Evolutionary conservation across 768 basidiomycete genomes (phyloP).

Genomic region (Mycena olivaceomarginata): DNA sequence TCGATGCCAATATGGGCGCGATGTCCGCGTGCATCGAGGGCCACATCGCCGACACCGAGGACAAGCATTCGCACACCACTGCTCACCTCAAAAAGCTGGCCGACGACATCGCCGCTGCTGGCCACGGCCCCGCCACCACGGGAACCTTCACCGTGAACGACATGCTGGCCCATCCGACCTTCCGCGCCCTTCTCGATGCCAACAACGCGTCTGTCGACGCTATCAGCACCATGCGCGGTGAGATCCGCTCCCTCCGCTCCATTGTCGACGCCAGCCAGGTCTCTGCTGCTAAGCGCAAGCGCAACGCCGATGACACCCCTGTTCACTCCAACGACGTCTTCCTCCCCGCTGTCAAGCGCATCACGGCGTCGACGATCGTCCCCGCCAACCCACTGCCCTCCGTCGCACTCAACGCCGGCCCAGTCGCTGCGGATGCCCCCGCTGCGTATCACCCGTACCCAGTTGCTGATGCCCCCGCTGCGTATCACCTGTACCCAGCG

Average conservation of each 20-base stretch:
- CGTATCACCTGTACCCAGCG: no score
- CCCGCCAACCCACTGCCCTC: not conserved
- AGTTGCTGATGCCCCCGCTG: no score
- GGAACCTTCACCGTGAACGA: not conserved
- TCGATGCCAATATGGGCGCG: not conserved
- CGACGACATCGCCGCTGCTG: not conserved
- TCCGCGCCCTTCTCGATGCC: not conserved
- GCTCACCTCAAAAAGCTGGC: not conserved
- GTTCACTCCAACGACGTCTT: not conserved
- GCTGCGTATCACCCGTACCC: no score
- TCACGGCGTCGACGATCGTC: not conserved
- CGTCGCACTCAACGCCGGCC: no score
- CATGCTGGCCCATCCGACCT: not conserved
- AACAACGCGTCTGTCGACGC: not conserved
- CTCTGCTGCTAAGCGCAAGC: not conserved
- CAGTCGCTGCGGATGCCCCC: no score
- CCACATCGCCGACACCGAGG: not conserved
- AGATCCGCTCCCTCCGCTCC: not conserved
- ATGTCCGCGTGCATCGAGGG: not conserved
- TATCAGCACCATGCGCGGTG: not conserved
- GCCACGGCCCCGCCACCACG: not conserved
- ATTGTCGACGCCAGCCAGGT: not conserved
- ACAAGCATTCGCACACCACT: not conserved
- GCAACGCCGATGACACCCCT: not conserved
- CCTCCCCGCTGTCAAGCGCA: not conserved